Evolutionary conservation across 768 basidiomycete species (phyloP).

Genomic region (Lactarius hengduanensis): DNA sequence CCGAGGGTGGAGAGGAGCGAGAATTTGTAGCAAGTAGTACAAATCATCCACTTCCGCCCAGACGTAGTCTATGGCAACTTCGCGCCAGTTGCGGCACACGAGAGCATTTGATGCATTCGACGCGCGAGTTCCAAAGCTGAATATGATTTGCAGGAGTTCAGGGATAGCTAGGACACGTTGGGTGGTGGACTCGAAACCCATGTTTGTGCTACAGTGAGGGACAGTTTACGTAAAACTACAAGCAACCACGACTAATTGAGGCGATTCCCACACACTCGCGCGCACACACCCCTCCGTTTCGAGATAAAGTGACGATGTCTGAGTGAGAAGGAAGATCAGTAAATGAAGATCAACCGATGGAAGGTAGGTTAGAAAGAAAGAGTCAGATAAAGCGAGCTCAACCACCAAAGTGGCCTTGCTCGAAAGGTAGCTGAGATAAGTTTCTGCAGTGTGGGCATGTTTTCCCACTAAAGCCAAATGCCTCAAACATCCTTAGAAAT

Average conservation of each 20-base stretch:
- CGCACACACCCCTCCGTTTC: background rate
- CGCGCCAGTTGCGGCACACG: slow-evolving; percentile 25
- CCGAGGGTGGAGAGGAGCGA: slow-evolving; percentile 13
- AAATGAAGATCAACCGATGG: background rate
- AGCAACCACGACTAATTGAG: background rate
- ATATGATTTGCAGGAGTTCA: slow-evolving; percentile 26
- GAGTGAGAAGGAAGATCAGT: slow-evolving; percentile 5
- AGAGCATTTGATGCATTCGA: slow-evolving; percentile 23
- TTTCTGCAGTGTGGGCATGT: slow-evolving; percentile 78
- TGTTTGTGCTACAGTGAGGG: background rate
- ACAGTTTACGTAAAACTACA: slow-evolving; percentile 1
- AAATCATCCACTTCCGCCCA: slow-evolving; percentile 27
- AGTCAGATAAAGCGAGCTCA: slow-evolving; percentile 49
- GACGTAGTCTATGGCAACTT: slow-evolving; percentile 24
- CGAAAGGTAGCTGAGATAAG: slow-evolving; percentile 91
- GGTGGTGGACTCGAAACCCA: slow-evolving; percentile 25
- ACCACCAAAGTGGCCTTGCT: slow-evolving; percentile 46
- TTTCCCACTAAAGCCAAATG: slow-evolving; percentile 86
- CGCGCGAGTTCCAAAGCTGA: slow-evolving; percentile 18
- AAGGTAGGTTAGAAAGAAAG: slow-evolving; percentile 12
- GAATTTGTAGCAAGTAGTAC: slow-evolving; percentile 17
- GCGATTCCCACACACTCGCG: background rate
- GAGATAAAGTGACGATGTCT: background rate
- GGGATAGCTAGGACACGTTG: slow-evolving; percentile 26
- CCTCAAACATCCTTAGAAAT: slow-evolving; percentile 77